Evolutionary conservation across 1,284 basidiomycete genomes (phyloP).

Genomic region (Malassezia nana): DNA sequence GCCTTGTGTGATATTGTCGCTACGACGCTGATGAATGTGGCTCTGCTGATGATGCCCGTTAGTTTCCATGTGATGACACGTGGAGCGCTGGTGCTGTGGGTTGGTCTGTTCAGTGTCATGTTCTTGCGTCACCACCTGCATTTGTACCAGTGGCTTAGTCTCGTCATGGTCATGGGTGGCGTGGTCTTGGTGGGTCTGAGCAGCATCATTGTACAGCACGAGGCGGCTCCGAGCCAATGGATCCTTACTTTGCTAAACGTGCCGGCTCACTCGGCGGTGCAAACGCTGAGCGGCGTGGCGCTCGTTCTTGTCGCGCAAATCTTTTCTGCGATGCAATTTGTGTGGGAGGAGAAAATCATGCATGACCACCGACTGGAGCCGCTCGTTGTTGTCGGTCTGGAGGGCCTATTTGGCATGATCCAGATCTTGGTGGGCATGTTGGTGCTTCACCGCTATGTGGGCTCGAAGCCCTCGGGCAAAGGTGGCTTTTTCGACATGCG

Average conservation of each 20-base stretch:
- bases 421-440: slow-evolving; percentile 68
- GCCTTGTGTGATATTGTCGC: slow-evolving; percentile 75
- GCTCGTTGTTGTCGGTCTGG: slow-evolving; percentile 83
- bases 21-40: slow-evolving; percentile 89
- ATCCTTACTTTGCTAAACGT: background rate
- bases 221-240: background rate
- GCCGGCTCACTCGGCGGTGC: slow-evolving; percentile 15
- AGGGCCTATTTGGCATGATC: slow-evolving; percentile 79
- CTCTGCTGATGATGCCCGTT: slow-evolving; percentile 85
- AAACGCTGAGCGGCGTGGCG: slow-evolving; percentile 58
- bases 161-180: slow-evolving; percentile 79
- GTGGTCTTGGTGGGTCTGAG: slow-evolving; percentile 83
- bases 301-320: slow-evolving; percentile 93
- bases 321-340: slow-evolving; percentile 82
- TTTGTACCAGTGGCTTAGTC: slow-evolving; percentile 64
- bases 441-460: slow-evolving; percentile 55
- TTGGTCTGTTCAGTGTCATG: slow-evolving; percentile 79
- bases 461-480: slow-evolving; percentile 52
- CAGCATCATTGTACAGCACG: slow-evolving; percentile 51
- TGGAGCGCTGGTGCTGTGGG: slow-evolving; percentile 91
- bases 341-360: slow-evolving; percentile 77
- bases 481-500: slow-evolving; percentile 84
- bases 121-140: slow-evolving; percentile 59
- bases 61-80: slow-evolving; percentile 95
- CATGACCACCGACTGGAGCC: slow-evolving; percentile 74